Evolutionary conservation across 2,329 filamentous ascomycete genomes (phyloP).

Genomic region (Septoria petroselini): DNA sequence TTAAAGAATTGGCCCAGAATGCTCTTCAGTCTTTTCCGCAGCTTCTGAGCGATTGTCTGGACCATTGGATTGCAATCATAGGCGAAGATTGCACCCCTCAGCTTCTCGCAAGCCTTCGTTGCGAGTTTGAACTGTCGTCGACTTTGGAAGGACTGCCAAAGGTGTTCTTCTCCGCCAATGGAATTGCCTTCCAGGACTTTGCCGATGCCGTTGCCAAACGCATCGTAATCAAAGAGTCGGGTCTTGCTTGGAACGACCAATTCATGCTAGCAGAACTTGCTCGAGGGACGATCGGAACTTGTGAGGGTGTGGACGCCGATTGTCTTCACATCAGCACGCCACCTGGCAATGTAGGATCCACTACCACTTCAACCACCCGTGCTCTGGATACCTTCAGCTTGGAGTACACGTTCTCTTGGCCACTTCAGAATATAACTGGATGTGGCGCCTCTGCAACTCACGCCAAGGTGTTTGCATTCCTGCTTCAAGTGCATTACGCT

Average conservation of each 20-base stretch:
- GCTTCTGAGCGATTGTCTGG: slow-evolving; percentile 68
- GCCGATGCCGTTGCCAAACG: slow-evolving; percentile 69
- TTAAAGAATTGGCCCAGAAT: slow-evolving; percentile 7
- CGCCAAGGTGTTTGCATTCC: slow-evolving; percentile 68
- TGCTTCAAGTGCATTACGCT: slow-evolving; percentile 74
- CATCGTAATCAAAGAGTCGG: slow-evolving; percentile 56
- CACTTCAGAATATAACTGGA: slow-evolving; percentile 68
- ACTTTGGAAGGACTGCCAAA: slow-evolving; percentile 65
- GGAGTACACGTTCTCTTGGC: slow-evolving; percentile 50
- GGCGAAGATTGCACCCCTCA: slow-evolving; percentile 66
- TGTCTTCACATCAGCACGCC: slow-evolving; percentile 59
- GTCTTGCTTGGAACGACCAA: slow-evolving; percentile 68
- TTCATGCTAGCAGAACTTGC: slow-evolving; percentile 76
- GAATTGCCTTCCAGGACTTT: slow-evolving; percentile 63
- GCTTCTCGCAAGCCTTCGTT: slow-evolving; percentile 64
- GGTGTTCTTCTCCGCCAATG: slow-evolving; percentile 75
- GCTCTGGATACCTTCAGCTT: slow-evolving; percentile 22
- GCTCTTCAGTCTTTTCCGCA: slow-evolving; percentile 62
- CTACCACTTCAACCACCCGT: slow-evolving; percentile 9
- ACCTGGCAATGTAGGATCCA: slow-evolving; percentile 46
- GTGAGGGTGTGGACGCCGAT: slow-evolving; percentile 56
- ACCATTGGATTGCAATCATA: slow-evolving; percentile 72
- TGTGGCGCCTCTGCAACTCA: slow-evolving; percentile 64
- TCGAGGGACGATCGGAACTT: slow-evolving; percentile 63
- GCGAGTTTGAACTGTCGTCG: slow-evolving; percentile 63